phyloP scores from a whole-genome alignment of 805 yeast species.

The Kuraishia ogatae region DNA sequence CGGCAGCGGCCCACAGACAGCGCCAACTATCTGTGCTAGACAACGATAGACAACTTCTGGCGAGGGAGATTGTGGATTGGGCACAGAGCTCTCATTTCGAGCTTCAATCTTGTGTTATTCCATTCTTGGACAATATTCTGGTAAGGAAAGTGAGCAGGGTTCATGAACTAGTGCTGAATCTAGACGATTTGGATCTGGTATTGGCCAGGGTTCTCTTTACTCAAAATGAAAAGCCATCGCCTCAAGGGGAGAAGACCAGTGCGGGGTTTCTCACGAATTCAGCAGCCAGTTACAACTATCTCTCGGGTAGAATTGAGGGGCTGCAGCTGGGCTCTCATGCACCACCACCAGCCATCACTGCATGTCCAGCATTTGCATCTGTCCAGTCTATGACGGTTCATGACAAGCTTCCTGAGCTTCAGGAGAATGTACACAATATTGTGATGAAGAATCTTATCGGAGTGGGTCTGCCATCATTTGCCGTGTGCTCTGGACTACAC shows the following conservation, averaged over 20 bases:
- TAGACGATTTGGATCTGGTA: slow-evolving; percentile 23
- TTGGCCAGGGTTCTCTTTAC: slow-evolving; percentile 18
- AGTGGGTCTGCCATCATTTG: slow-evolving; percentile 1
- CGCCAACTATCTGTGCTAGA: slow-evolving; percentile 6
- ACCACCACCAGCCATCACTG: not conserved
- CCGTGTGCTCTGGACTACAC: not conserved
- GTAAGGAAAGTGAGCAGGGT: slow-evolving; percentile 19
- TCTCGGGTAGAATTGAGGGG: slow-evolving; percentile 1
- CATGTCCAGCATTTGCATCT: not conserved
- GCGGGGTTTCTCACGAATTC: not conserved
- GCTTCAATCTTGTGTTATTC: slow-evolving; percentile 22
- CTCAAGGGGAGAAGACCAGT: not conserved
- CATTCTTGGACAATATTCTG: slow-evolving; percentile 18
- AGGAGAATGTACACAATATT: not conserved
- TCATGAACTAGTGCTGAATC: slow-evolving; percentile 19
- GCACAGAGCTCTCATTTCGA: slow-evolving; percentile 25
- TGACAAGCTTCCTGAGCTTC: not conserved
- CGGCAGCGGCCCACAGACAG: slow-evolving; percentile 1
- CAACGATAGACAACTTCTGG: slow-evolving; percentile 6
- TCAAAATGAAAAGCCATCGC: not conserved
- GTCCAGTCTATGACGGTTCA: not conserved
- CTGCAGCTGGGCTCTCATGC: not conserved
- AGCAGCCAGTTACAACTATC: not conserved
- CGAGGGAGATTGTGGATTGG: slow-evolving; percentile 19
- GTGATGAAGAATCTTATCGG: slow-evolving; percentile 1